Evolutionary conservation across 2,329 filamentous ascomycete species (phyloP), one percentile per base, ranked within the genome.

Genomic region (Colletotrichum salicis): DNA sequence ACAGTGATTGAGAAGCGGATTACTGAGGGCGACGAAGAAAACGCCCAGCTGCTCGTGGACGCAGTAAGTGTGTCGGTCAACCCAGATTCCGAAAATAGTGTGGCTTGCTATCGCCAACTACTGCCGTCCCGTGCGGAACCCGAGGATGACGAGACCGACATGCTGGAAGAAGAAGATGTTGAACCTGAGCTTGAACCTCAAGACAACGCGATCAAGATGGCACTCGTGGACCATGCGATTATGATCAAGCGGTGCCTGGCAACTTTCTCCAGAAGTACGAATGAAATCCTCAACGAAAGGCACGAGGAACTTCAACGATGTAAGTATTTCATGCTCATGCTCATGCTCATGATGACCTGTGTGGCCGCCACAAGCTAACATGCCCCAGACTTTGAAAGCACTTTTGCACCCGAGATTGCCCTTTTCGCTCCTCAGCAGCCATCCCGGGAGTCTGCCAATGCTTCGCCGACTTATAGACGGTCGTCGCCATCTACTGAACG

Each of bases 171-270:
- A 31, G 80, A 83, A 2, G 84, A 87, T 57, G 80, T 86, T 27
- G 84, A 89, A 72, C 79, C 90, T 3, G 84, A 90, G 73, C 79
- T 90, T 4, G 83, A 85, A 27, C 85, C 88, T 0, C 87, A 95
- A 76, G 92, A 97, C 75, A 94, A 89, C 60, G 94, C 95, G 1
- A 90, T 98, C 75, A 93, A 92, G 78, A 93, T 95, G 80, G 93
- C 94, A 0, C 87, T 98, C 35, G 88, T 97, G 54, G 96, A 98
- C 77, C 95, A 98, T 80, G 94, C 94, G 3, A 88, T 97, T 71
- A 92, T 94, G 80, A 91, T 98, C 76, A 95, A 96, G 83, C 91
- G 94, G 74, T 96, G 94, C 77, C 82, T 98, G 74, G 86, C 86
- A 4, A 86, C 91, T 76, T 94, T 94, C 80, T 87, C 88, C 70